phyloP scores from a whole-genome alignment of 2,329 filamentous ascomycete species.

The Fusarium concolor region DNA sequence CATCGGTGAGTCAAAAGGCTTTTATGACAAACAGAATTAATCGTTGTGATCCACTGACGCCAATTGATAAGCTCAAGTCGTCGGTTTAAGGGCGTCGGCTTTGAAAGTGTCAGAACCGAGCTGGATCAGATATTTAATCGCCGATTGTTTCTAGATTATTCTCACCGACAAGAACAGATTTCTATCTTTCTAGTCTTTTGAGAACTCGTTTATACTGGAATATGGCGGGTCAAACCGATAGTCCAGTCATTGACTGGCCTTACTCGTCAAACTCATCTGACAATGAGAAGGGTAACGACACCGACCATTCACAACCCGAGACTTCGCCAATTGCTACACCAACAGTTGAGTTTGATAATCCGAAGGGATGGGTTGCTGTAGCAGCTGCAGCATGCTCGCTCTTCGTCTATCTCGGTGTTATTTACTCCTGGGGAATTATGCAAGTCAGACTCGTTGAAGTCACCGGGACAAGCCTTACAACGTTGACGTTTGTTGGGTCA shows the following conservation, averaged over 20 bases:
- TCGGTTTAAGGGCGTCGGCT: slow-evolving; percentile 8
- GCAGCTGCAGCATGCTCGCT: slow-evolving; percentile 39
- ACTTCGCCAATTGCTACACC: neutral
- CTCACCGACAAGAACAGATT: neutral
- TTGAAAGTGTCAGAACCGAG: neutral
- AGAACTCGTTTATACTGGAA: neutral
- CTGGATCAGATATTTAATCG: slow-evolving; percentile 7
- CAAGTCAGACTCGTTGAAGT: slow-evolving; percentile 46
- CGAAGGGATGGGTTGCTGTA: slow-evolving; percentile 35
- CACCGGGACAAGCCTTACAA: slow-evolving; percentile 41
- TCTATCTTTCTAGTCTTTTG: too few relatives aligned
- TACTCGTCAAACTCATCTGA: slow-evolving; percentile 11
- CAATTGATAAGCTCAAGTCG: neutral
- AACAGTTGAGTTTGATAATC: slow-evolving; percentile 24
- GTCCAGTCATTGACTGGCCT: neutral
- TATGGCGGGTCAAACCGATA: neutral
- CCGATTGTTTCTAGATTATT: neutral
- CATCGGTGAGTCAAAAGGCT: neutral
- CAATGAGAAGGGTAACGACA: slow-evolving; percentile 26
- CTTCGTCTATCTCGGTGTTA: slow-evolving; percentile 47
- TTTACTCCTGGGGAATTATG: slow-evolving; percentile 51
- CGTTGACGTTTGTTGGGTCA: slow-evolving; percentile 47
- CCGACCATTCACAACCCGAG: neutral
- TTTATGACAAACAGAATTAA: slow-evolving; percentile 4
- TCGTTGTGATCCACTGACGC: neutral